Base-by-base conservation (phyloP, 208 protist genomes). In the Angomonas ambiguus region DNA sequence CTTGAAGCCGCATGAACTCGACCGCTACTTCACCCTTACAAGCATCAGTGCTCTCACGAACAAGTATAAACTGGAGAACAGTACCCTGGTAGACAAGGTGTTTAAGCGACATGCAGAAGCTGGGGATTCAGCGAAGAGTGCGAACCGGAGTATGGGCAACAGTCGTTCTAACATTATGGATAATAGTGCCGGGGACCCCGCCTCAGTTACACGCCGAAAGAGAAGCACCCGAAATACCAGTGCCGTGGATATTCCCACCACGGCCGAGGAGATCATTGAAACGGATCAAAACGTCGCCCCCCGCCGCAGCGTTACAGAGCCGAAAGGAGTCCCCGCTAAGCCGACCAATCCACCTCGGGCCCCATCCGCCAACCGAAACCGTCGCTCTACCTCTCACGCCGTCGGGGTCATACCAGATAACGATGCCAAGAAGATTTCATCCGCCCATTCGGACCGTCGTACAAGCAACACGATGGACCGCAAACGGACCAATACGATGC, bases 21-120 rank as follows among this genome's bases (percentile, higher is more conserved):
- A 94, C 69, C 84, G 87, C 38, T 94, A 94, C 70, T 94, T 87
- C 42, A 32, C 79, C 6, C n/a, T 94, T 20, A 85, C 82, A 20
- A 77, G 76, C 48, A 53, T 83, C 28, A 72, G 72, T n/a, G 65
- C 79, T 0, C 49, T 83, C 34, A 91, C 81, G 41, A 51, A 82
- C 48, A 64, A 78, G 49, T 51, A 72, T 22, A 71, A 67, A 27
- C 59, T 93, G 56, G 45, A 70, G 20, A 72, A 77, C 62, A 87
- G 73, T 5, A 48, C 72, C 11, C 68, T 87, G 49, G 77, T 84
- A 1, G 81, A 91, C 57, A 72, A 75, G 24, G 69, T 79, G 6
- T 91, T 93, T 56, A 67, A 82, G 1, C 70, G 71, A 10, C 68
- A 79, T 58, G 62, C 71, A 20, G 60, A 60, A 24, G 72, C 75